Evolutionary conservation across 2,329 filamentous ascomycete species (phyloP), one percentile per base, ranked within the genome.

Genomic region (Aureobasidium mangrovei): DNA sequence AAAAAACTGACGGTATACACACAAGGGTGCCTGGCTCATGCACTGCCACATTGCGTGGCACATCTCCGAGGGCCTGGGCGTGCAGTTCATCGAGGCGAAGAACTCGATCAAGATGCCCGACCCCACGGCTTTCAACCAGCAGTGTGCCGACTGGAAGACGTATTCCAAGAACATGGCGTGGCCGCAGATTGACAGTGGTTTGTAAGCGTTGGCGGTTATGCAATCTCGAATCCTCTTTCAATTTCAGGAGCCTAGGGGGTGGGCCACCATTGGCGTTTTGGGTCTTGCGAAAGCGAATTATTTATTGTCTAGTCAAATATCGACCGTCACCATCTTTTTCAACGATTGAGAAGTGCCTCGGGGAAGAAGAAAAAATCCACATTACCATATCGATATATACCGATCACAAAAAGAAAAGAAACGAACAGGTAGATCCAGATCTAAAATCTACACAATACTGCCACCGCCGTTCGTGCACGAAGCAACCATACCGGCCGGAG

Each of bases 1-100:
- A 18, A 18, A 18, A 18, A 18, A 18, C 18, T 18, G 18, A 18
- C 18, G 18, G 18, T 18, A 18, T 18, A 18, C 18, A 35, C 7
- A 35, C 32, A 35, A 35, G 10, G 32, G 77, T 8, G 71, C 77
- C 27, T 80, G 75, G 68, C 64, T 80, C 35, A 74, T 81, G 60
- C 62, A 64, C 43, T 63, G 61, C 67, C 78, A 82, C 64, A 78
- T 82, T 51, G 77, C 80, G 60, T 82, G 77, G 80, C 81, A 84
- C 61, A 75, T 82, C 24, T 74, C 74, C 62, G 78, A 79, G 70
- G 81, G 80, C 31, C 69, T 85, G 18, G 72, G 70, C 5, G 65
- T 80, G 33, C 75, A 81, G 62, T 79, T 81, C 60, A 59, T 81
- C 7, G 79, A 77, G 61, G 61, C 69, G 33, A 62, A 65, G 54